These are phyloP conservation scores for Flammula alnicola DNA, from an alignment of 1,284 basidiomycete species.

Conservation along the genomic window DNA sequence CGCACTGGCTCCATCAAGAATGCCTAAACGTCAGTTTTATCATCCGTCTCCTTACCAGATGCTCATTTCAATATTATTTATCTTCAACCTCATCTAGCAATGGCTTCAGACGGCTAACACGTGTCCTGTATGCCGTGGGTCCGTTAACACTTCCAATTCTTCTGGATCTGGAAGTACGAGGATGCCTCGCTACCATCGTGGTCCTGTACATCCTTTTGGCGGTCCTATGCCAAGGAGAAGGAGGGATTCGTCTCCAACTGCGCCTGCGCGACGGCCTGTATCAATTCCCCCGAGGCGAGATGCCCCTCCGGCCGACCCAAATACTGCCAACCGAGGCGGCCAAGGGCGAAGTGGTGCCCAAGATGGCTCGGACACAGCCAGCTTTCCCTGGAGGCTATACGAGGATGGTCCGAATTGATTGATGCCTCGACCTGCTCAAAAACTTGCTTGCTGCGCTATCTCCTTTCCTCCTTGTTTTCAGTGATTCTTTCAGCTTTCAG, in stretches of 20 bases:
- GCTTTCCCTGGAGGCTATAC: no score
- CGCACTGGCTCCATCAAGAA: conserved; percentile 76
- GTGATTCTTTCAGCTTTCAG: no score
- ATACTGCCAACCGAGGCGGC: no score
- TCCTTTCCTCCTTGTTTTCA: no score
- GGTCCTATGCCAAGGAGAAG: neutral
- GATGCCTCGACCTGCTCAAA: no score
- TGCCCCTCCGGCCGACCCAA: no score
- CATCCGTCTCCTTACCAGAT: neutral
- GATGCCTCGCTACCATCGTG: conserved; percentile 3
- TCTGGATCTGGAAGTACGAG: conserved; percentile 4
- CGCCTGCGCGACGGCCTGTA: neutral
- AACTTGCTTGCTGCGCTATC: no score
- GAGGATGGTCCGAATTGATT: no score
- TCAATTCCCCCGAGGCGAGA: no score
- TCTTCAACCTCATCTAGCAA: conserved; percentile 46
- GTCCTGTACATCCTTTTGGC: conserved; percentile 4
- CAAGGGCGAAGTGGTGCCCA: no score
- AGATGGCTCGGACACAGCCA: no score
- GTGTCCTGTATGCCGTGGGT: conserved; percentile 68
- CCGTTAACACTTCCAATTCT: conserved; percentile 35
- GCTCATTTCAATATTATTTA: conserved; percentile 6
- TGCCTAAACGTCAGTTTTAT: conserved; percentile 64
- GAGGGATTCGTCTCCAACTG: conserved; percentile 3
- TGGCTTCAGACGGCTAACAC: conserved; percentile 69